These are phyloP conservation scores for Angophora floribunda DNA, from an alignment of 345 rosid species.

Conservation along the genomic window DNA sequence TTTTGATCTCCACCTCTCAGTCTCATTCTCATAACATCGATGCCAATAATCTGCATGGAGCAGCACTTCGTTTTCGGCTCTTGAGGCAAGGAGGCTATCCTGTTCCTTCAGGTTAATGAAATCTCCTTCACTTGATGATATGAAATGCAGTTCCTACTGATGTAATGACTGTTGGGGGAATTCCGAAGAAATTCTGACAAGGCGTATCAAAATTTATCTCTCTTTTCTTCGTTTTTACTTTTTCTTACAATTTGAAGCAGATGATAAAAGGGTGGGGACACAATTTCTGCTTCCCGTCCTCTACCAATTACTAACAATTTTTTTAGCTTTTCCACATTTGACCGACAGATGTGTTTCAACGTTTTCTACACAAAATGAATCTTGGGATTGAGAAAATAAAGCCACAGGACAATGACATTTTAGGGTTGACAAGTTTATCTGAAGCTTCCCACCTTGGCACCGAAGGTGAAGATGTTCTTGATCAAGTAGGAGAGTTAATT, in stretches of 20 bases:
- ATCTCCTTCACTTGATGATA: not conserved
- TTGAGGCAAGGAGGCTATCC: slow-evolving; percentile 26
- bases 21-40: not conserved
- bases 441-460: slow-evolving; percentile 47
- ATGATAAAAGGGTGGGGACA: not conserved
- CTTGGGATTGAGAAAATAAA: not conserved
- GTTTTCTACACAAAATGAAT: slow-evolving; percentile 2
- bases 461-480: slow-evolving; percentile 36
- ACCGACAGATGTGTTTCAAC: slow-evolving; percentile 11
- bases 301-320: not conserved
- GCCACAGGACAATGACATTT: not conserved
- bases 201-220: not conserved
- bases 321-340: not conserved
- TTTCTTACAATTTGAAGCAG: not conserved
- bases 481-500: slow-evolving; percentile 13
- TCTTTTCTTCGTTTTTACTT: too few relatives aligned
- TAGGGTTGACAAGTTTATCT: slow-evolving; percentile 24
- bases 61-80: slow-evolving; percentile 24
- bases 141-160: not conserved
- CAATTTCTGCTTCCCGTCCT: not conserved
- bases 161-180: not conserved
- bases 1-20: not conserved
- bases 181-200: not conserved
- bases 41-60: slow-evolving; percentile 6
- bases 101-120: slow-evolving; percentile 12